Base-by-base conservation (phyloP, 2,329 filamentous ascomycete genomes). In the Xylaria arbuscula region DNA sequence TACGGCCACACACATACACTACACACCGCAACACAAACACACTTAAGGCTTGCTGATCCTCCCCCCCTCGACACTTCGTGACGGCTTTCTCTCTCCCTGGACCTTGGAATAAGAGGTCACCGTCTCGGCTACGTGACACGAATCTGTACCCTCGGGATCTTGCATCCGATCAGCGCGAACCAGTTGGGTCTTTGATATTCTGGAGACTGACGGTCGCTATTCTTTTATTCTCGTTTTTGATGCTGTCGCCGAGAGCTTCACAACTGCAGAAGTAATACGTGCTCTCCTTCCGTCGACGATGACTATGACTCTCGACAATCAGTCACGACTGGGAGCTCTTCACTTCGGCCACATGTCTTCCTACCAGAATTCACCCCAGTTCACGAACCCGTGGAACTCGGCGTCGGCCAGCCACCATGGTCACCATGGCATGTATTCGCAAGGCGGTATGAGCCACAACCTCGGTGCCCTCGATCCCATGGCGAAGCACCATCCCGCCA, bases 221-320 rank as follows among this genome's bases (percentile, higher is more conserved):
- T 28, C 13, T 32, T 45, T 32, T 45, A 32, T 45, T 47, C 55
- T 53, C 48, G 34, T 56, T 55, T 17, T 54, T 53, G 17, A 72
- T 70, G 71, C 72, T 72, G 56, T 48, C 53, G 34, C 63, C 47
- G 73, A 73, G 76, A 75, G 71, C 72, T 58, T 75, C 70, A 72
- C 71, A 67, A 73, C 72, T 72, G 66, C 70, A 67, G 73, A 69
- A 70, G 55, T 36, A 57, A 51, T 68, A 61, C 70, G 61, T 48
- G 70, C 70, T 67, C 53, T 71, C 69, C 70, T 70, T 70, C 71
- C 66, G 71, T 77, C 74, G 83, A 89, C 81, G 81, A 97, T 97
- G 94, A 96, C 93, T 84, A 97, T 97, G 93, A 93, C 94, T 81
- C 89, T 97, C 85, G 93, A 97, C 84, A 92, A 94, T 81, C 93